Evolutionary conservation across 2,329 filamentous ascomycete species (phyloP).

Genomic region (Triangularia verruculosa): DNA sequence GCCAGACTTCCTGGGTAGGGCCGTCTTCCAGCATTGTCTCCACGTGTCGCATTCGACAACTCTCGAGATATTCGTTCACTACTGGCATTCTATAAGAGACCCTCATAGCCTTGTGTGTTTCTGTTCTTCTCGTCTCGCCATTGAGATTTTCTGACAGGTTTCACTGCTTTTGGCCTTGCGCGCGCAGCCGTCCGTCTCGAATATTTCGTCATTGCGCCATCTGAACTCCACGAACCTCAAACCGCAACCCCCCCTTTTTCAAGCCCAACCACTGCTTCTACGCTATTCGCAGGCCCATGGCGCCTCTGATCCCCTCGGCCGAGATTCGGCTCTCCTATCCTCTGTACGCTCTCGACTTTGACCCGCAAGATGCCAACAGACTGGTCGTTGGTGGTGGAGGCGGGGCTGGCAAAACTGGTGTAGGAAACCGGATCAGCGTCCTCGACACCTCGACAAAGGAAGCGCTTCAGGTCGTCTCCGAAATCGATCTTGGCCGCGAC

Average conservation of each 20-base stretch:
- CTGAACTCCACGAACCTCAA: background rate
- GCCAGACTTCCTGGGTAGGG: background rate
- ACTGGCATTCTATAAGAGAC: background rate
- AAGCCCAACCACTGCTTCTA: background rate
- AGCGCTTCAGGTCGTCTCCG: conserved; percentile 62
- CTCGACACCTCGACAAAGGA: conserved; percentile 67
- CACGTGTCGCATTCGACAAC: conserved; percentile 7
- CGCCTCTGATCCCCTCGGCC: conserved; percentile 44
- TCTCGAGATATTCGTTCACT: background rate
- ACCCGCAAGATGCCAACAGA: conserved; percentile 71
- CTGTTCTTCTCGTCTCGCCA: background rate
- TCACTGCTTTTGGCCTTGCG: background rate
- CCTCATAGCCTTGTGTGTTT: background rate
- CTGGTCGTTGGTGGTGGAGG: conserved; percentile 85
- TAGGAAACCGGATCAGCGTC: conserved; percentile 80
- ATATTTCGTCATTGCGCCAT: background rate
- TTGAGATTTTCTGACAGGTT: background rate
- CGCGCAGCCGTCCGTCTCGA: background rate
- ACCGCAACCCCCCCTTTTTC: background rate
- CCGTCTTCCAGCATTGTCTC: conserved; percentile 1
- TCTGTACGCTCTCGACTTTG: conserved; percentile 84
- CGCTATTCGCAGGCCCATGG: conserved; percentile 21
- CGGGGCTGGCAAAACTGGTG: conserved; percentile 74
- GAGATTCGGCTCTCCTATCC: conserved; percentile 75
- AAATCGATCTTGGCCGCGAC: conserved; percentile 74